Evolutionary conservation across 2,329 filamentous ascomycete genomes (phyloP).

Genomic region (Ustilaginoidea virens): DNA sequence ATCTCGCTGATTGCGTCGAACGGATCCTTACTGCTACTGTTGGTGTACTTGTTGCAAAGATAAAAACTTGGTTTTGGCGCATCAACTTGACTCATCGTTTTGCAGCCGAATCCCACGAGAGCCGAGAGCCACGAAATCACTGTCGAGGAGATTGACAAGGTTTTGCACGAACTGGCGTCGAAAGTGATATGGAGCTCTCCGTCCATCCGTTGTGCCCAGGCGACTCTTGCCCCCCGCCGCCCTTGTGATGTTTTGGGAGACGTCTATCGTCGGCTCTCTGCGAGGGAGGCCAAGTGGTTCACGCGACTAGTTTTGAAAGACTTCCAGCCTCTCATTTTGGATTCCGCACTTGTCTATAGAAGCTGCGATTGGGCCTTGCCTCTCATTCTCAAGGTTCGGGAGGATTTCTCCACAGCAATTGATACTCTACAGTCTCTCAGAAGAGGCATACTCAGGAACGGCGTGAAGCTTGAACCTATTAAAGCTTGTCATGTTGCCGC

Average conservation of each 20-base stretch:
- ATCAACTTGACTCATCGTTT: background rate
- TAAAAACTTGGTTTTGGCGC: too few species aligned
- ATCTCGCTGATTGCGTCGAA: constrained; percentile 60
- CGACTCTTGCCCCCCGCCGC: constrained; percentile 11
- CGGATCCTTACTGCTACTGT: constrained; percentile 46
- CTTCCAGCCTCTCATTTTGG: constrained; percentile 50
- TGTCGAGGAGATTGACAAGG: constrained; percentile 56
- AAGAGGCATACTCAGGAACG: constrained; percentile 9
- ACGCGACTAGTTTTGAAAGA: constrained; percentile 67
- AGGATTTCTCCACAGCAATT: constrained; percentile 48
- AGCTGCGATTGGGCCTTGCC: constrained; percentile 57
- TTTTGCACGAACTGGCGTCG: constrained; percentile 52
- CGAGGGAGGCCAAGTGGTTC: constrained; percentile 74
- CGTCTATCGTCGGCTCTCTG: constrained; percentile 44
- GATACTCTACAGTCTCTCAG: constrained; percentile 28
- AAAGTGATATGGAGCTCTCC: constrained; percentile 56
- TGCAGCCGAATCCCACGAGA: constrained; percentile 27
- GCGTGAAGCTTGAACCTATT: constrained; percentile 1
- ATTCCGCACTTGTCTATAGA: constrained; percentile 37
- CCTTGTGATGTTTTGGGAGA: constrained; percentile 33
- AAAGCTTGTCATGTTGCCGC: constrained; percentile 11
- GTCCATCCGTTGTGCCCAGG: constrained; percentile 29
- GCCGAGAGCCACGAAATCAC: constrained; percentile 29
- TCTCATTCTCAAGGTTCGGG: constrained; percentile 51
- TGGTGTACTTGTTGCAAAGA: constrained; percentile 13